These are phyloP conservation scores for Neoboletus subvelutipes DNA, from an alignment of 768 basidiomycete species.

Conservation along the genomic window DNA sequence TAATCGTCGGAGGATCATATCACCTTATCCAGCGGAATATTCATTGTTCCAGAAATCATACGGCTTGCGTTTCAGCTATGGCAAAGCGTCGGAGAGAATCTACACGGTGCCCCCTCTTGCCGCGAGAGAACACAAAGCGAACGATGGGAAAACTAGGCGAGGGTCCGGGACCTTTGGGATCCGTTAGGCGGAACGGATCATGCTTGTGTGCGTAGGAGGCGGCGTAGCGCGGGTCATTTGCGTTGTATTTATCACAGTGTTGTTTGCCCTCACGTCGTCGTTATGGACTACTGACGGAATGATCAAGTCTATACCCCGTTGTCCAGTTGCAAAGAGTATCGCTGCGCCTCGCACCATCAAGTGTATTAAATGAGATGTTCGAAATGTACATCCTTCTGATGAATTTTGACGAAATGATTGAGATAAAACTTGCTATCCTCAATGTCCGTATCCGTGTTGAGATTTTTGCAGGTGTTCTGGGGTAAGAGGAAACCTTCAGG, in stretches of 20 bases:
- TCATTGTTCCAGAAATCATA: not conserved
- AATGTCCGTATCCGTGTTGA: not conserved
- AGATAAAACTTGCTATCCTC: not conserved
- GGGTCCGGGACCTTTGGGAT: not conserved
- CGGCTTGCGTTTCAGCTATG: not conserved
- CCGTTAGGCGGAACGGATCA: not conserved
- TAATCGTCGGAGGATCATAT: not conserved
- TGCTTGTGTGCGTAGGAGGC: not conserved
- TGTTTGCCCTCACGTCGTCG: not conserved
- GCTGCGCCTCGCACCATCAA: not conserved
- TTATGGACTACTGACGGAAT: not conserved
- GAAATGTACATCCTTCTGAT: not conserved
- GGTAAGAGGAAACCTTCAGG: not conserved
- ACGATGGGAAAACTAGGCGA: not conserved
- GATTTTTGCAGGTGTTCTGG: not conserved
- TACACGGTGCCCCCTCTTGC: not conserved
- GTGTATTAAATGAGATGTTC: not conserved
- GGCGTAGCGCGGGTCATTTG: not conserved
- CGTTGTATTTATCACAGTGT: not conserved
- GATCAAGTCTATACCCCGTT: not conserved
- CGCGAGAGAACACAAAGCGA: not conserved
- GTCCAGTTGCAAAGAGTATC: not conserved
- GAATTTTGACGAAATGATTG: not conserved
- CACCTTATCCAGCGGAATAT: no score
- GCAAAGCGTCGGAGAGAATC: not conserved